These are phyloP conservation scores for Pythium sp. DNA, from an alignment of 352 stramenopile species.

Conservation along the genomic window DNA sequence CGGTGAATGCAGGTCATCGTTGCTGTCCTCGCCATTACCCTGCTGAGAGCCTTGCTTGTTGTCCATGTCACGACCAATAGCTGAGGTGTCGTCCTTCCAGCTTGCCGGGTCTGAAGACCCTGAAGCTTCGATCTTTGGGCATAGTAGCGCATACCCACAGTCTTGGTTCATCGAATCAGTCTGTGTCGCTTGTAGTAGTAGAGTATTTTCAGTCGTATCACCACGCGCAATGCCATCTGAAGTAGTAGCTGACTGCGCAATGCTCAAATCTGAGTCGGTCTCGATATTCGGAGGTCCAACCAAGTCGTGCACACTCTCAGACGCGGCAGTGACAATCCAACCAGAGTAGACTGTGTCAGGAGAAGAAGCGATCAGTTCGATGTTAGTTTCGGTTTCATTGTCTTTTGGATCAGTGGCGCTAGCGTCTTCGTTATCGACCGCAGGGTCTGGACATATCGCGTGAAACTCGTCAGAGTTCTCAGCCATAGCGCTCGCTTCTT, in stretches of 20 bases:
- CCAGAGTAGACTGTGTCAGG: too few relatives aligned
- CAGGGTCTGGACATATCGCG: background rate
- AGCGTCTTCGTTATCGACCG: background rate
- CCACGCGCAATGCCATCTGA: background rate
- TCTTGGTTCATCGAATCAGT: background rate
- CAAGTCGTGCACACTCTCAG: too few relatives aligned
- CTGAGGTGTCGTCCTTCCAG: background rate
- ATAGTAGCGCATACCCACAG: background rate
- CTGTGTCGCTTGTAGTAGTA: background rate
- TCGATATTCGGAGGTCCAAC: too few relatives aligned
- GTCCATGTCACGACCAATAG: background rate
- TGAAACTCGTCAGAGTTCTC: background rate
- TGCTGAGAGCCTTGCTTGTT: background rate
- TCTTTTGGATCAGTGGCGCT: too few relatives aligned
- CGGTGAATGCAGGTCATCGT: too few relatives aligned
- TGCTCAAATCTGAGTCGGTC: too few relatives aligned
- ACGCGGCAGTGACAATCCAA: too few relatives aligned
- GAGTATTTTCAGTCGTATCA: background rate
- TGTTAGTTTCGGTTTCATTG: too few relatives aligned
- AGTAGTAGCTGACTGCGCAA: background rate
- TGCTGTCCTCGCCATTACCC: too few relatives aligned
- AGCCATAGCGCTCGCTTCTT: background rate
- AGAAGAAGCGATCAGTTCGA: too few relatives aligned
- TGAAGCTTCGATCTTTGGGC: background rate
- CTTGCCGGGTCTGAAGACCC: background rate